A percentile compares a stretch with the other conserved stretches of the same genome.
phyloP scores from a whole-genome alignment of 23 red algal genomes.

The Pyropia haitanensis region DNA sequence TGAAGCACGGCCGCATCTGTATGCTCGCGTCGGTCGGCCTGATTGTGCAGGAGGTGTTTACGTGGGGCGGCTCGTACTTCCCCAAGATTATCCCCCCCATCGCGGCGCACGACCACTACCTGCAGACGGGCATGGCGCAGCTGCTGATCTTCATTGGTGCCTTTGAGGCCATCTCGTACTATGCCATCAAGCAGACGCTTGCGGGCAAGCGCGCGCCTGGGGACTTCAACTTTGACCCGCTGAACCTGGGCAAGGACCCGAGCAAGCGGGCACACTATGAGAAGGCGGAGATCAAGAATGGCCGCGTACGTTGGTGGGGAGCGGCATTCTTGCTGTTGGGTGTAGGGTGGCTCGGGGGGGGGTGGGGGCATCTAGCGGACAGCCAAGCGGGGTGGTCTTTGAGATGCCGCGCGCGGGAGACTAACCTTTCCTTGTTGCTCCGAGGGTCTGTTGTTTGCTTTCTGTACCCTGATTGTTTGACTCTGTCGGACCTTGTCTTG shows the following conservation, averaged over 20 bases:
- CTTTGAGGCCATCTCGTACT: constrained; percentile 78
- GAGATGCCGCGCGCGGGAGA: too few relatives aligned
- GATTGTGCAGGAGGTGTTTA: constrained; percentile 85
- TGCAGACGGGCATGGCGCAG: constrained; percentile 78
- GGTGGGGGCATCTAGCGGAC: too few relatives aligned
- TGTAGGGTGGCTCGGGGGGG: too few relatives aligned
- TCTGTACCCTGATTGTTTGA: too few relatives aligned
- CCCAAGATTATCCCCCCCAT: constrained; percentile 71
- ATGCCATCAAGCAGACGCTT: constrained; percentile 70
- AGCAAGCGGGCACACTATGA: constrained; percentile 58
- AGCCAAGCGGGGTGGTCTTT: too few relatives aligned
- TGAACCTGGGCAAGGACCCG: constrained; percentile 73
- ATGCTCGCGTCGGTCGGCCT: constrained; percentile 93
- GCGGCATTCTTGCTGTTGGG: too few relatives aligned
- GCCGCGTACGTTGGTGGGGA: too few relatives aligned
- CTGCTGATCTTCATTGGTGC: constrained; percentile 73
- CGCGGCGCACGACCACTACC: constrained; percentile 80
- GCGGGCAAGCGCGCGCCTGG: constrained; percentile 90
- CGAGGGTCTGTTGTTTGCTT: too few relatives aligned
- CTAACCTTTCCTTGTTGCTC: too few relatives aligned
- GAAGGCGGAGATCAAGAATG: constrained; percentile 90
- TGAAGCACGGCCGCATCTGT: constrained; percentile 96
- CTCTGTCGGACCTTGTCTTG: too few relatives aligned
- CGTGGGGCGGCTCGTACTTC: constrained; percentile 56
- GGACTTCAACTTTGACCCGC: constrained; percentile 91